Percentiles rank a stretch among this genome's conserved stretches.
phyloP scores from a whole-genome alignment of 2,329 filamentous ascomycete species.

The Aspergillus uvarum region DNA sequence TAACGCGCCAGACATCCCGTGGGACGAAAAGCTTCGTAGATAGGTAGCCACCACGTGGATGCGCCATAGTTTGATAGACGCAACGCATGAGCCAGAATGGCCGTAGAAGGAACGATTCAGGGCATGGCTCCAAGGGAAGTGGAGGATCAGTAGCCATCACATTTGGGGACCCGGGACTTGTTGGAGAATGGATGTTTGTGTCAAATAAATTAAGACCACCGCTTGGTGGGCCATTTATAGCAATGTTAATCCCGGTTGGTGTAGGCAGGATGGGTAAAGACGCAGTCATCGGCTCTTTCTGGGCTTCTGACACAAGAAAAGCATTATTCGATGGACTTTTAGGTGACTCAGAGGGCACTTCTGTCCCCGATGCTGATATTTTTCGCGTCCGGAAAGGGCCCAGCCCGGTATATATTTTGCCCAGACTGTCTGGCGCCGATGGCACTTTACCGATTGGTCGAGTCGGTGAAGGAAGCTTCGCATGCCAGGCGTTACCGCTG shows the following conservation, averaged over 20 bases:
- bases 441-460: slow-evolving; percentile 40
- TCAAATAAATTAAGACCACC: slow-evolving; percentile 82
- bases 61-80: slow-evolving; percentile 85
- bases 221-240: slow-evolving; percentile 55
- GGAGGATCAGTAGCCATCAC: slow-evolving; percentile 65
- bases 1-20: slow-evolving; percentile 88
- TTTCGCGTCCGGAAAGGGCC: slow-evolving; percentile 73
- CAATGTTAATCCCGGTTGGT: slow-evolving; percentile 62
- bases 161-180: slow-evolving; percentile 65
- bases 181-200: slow-evolving; percentile 70
- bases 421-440: slow-evolving; percentile 47
- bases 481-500: slow-evolving; percentile 25
- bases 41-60: slow-evolving; percentile 87
- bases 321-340: slow-evolving; percentile 71
- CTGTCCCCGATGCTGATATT: slow-evolving; percentile 63
- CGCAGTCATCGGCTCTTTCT: slow-evolving; percentile 51
- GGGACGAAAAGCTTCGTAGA: slow-evolving; percentile 91
- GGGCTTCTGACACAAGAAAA: slow-evolving; percentile 54
- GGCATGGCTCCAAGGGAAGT: slow-evolving; percentile 83
- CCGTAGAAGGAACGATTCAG: slow-evolving; percentile 80
- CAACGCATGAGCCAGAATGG: slow-evolving; percentile 98
- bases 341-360: slow-evolving; percentile 66
- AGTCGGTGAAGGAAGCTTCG: slow-evolving; percentile 36
- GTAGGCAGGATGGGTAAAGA: slow-evolving; percentile 65
- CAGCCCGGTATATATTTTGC: slow-evolving; percentile 70